Evolutionary conservation across 2,329 filamentous ascomycete species (phyloP), one percentile per base, ranked within the genome.

Genomic region (Stemphylium vesicarium): DNA sequence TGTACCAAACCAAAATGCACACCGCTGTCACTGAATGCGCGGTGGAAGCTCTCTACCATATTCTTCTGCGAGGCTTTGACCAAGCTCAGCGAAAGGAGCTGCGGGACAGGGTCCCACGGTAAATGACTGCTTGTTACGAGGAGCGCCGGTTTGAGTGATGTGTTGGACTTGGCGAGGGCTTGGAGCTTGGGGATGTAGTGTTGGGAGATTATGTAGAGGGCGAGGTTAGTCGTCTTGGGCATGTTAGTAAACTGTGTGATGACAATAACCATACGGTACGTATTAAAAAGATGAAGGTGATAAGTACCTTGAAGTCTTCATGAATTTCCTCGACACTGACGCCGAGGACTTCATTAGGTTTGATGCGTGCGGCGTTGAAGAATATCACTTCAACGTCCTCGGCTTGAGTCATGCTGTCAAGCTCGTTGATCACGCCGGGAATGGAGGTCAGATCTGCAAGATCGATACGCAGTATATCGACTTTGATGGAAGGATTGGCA

Each of bases 321-420:
- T 82, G 70, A 9, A 85, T 78, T 13, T 81, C 78, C 38, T 77
- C 71, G 2, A 80, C 72, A 2, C 62, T 65, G 43, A 78, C 77
- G 31, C 76, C 71, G 6, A 84, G 65, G 0, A 81, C 70, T 3
- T 74, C 68, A 20, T 75, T 77, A 0, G 76, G 74, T 6, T 74
- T 74, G 1, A 84, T 79, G 0, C 79, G 69, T 3, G 82, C 82
- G 0, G 82, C 81, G 59, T 85, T 85, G 74, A 80, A 84, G 38
- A 82, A 77, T 3, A 84, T 72, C 18, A 78, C 79, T 41, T 82
- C 79, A 1, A 83, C 68, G 2, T 64, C 59, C n/a, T 72, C 71
- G 2, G 69, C 66, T 4, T 50, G 4, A 1, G 74, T 70, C 41
- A 71, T 43, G 0, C 42, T 24, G n/a, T 79, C 79, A 4, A 81